Evolutionary conservation across 2,329 filamentous ascomycete genomes (phyloP), one percentile per base, ranked within the genome.

Genomic region (Whalleya microplaca): DNA sequence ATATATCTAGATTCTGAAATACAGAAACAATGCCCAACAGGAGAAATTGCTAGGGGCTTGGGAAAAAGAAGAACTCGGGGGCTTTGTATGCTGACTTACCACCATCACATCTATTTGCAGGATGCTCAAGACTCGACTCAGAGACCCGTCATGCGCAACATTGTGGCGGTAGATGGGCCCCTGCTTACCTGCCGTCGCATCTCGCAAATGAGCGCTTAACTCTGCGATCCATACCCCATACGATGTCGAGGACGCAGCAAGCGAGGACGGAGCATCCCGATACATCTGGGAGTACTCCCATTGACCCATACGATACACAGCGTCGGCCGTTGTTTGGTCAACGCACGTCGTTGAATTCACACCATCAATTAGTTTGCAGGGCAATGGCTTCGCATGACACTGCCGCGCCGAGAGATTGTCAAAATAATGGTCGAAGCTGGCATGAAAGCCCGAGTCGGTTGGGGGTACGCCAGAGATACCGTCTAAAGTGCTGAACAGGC

Each of bases 211-310:
- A 29, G 79, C 76, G 1, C 84, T 84, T 27, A 95, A 75, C 72
- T 94, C 90, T 0, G 86, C 89, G 16, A 91, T 70, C 83, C 85
- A 95, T 3, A 94, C 85, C 3, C 91, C 91, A 63, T 85, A 89
- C 1, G 81, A 83, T 0, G 80, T 80, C 0, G 78, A 77, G 37
- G 85, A 85, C 0, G 87, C 86, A 0, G 78, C 78, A 0, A 96
- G 80, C 1, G 87, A 87, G 16, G 79, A 71, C 0, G 80, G 75
- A 0, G 84, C 78, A 64, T 89, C 88, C 52, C 91, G 88, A 73
- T 92, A 92, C 51, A 92, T 84, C 67, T 87, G 89, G 14, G 83
- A 87, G 75, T 95, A 95, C 72, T 95, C 91, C 79, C 89, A 94
- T 64, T 92, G 81, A 0, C 90, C 91, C 0, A 93, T 72, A 7